Base-by-base conservation (phyloP, 192 early-diverging fungal genomes). In the Powellomyces hirtus region DNA sequence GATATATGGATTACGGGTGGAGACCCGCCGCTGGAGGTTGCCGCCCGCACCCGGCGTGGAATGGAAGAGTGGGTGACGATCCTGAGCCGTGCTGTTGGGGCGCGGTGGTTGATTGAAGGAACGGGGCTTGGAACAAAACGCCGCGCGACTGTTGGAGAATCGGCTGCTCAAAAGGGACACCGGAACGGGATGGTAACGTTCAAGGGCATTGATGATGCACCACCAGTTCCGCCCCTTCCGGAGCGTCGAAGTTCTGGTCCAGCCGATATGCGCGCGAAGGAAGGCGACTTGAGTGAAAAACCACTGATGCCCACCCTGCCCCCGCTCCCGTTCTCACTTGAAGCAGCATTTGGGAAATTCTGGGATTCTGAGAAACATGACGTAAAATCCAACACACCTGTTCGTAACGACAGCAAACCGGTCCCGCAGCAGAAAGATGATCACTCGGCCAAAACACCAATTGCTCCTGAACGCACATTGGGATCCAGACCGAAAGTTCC, bases 61-160 rank as follows among this genome's bases (percentile, higher is more conserved):
- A 68, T 68, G 55, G 66, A 68, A 0, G 56, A 68, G 31, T 68
- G 66, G 56, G 66, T 68, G 13, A 42, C 51, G 0, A 26, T 37
- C 10, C 37, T 66, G 36, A 22, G 11, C 14, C 34, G 59, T 34
- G 59, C n/a, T 22, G 38, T 60, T 24, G 59, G 36, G n/a, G 33
- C 59, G 36, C 16, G n/a, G 20, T 38, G 37, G 37, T 36, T 38
- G 18, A 33, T 33, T n/a, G 31, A 18, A 27, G 53, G 31, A 13
- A 56, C 53, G 26, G 27, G 16, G 10, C 7, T 24, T 2, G 53
- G 22, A 18, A 24, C 5, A 16, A 49, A 49, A 14, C 46, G 46
- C 5, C 46, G 46, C n/a, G 46, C 46, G 16, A 49, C 46, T 49
- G 46, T 49, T 49, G 46, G 46, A 3, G 46, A 2, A n/a, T n/a